Evolutionary conservation across 2,329 filamentous ascomycete species (phyloP).

Genomic region (Chaetomiaceae sp.): DNA sequence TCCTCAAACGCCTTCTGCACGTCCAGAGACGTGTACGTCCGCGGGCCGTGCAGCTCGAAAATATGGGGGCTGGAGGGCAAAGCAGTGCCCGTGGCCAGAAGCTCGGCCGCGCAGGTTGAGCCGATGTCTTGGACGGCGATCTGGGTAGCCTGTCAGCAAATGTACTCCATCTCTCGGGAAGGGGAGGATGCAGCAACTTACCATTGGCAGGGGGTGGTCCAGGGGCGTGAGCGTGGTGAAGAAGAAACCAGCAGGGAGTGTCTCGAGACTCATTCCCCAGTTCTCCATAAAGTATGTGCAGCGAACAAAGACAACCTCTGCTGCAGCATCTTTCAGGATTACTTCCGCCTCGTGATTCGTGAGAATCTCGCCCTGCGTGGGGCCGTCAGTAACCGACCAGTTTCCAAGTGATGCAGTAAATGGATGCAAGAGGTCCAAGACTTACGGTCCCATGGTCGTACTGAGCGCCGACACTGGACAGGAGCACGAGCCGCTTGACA

Average conservation of each 20-base stretch:
- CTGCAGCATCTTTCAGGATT: constrained; percentile 14
- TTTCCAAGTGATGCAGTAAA: neutral
- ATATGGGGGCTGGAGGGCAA: constrained; percentile 28
- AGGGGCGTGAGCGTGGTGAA: constrained; percentile 34
- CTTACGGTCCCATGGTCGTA: constrained; percentile 32
- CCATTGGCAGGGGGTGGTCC: constrained; percentile 33
- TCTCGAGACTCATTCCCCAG: constrained; percentile 31
- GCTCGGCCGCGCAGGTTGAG: constrained; percentile 13
- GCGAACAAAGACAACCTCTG: constrained; percentile 32
- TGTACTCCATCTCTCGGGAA: no score
- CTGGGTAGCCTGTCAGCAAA: constrained; percentile 24
- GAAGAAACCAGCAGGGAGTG: constrained; percentile 32
- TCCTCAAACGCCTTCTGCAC: constrained; percentile 30
- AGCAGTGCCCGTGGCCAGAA: constrained; percentile 8
- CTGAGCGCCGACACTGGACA: constrained; percentile 34
- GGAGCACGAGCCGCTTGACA: constrained; percentile 32
- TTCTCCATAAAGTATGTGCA: constrained; percentile 39
- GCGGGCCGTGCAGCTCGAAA: constrained; percentile 33
- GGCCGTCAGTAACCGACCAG: neutral
- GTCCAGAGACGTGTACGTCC: constrained; percentile 30
- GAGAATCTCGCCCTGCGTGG: constrained; percentile 34
- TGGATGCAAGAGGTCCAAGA: no score
- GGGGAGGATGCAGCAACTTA: neutral
- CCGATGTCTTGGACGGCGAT: constrained; percentile 28
- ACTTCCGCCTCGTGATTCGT: constrained; percentile 35